Conservation (phyloP, 2,329 filamentous ascomycete species). For the Fusarium heterosporum region DNA sequence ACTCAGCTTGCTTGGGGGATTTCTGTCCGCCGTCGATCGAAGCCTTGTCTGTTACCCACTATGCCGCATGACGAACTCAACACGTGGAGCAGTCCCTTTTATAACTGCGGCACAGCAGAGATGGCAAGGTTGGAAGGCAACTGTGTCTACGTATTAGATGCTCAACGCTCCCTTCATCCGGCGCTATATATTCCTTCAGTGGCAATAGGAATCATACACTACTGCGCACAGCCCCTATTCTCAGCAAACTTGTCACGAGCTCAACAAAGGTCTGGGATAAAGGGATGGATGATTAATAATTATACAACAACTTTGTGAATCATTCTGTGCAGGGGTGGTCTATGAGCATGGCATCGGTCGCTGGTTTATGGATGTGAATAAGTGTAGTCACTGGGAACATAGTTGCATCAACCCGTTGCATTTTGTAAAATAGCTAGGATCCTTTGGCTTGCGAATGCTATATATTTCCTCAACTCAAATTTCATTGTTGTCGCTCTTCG, state of each 20-base stretch:
- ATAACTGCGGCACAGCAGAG: neutral
- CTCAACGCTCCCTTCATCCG: conserved; percentile 1
- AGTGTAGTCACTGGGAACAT: neutral
- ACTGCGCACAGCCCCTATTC: neutral
- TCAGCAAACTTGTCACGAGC: neutral
- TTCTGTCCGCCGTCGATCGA: neutral
- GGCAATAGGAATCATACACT: neutral
- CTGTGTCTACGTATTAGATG: neutral
- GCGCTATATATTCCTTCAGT: neutral
- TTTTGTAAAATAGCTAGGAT: neutral
- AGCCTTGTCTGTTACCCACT: neutral
- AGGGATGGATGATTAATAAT: neutral
- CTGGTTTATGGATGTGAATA: neutral
- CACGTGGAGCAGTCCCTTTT: neutral
- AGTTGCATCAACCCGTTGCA: neutral
- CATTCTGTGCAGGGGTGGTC: neutral
- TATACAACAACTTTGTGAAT: neutral
- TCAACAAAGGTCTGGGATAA: neutral
- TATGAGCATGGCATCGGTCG: neutral
- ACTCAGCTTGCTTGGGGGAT: neutral
- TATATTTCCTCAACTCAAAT: neutral
- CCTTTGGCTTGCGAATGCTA: neutral
- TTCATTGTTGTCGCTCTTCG: neutral
- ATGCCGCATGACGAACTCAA: neutral
- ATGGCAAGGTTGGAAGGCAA: neutral